phyloP scores from a whole-genome alignment of 371 early-diverging fungal species.

The Mucor lusitanicus region DNA sequence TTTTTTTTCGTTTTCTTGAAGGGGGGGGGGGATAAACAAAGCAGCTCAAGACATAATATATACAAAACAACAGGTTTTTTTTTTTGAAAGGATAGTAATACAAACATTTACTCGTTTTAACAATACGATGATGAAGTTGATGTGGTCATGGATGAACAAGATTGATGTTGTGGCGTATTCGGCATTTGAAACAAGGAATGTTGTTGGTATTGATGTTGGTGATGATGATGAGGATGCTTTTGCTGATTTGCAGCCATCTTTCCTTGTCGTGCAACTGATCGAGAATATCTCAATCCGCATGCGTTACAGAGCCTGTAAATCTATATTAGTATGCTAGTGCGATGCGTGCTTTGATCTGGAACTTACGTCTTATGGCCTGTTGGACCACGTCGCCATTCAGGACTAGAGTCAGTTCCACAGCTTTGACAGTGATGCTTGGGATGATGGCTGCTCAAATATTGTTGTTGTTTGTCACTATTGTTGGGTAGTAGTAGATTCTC shows the following conservation, averaged over 20 bases:
- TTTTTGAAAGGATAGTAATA: neutral
- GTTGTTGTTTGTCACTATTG: conserved; percentile 2
- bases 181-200: conserved; percentile 23
- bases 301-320: conserved; percentile 47
- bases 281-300: conserved; percentile 48
- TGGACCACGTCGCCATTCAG: conserved; percentile 55
- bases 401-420: conserved; percentile 49
- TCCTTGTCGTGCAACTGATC: conserved; percentile 45
- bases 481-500: conserved; percentile 2
- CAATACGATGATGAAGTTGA: neutral
- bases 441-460: conserved; percentile 1
- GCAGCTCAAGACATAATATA: neutral
- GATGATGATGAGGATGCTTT: neutral
- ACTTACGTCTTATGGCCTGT: conserved; percentile 54
- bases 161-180: conserved; percentile 13
- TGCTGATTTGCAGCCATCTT: conserved; percentile 24
- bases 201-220: conserved; percentile 2
- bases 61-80: neutral
- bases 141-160: neutral
- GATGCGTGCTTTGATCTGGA: neutral
- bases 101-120: neutral
- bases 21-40: too few species aligned
- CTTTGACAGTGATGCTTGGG: conserved; percentile 34
- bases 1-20: neutral
- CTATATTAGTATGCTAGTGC: neutral